Conservation (phyloP, 768 basidiomycete genomes). For the Mycena rebaudengoi region DNA sequence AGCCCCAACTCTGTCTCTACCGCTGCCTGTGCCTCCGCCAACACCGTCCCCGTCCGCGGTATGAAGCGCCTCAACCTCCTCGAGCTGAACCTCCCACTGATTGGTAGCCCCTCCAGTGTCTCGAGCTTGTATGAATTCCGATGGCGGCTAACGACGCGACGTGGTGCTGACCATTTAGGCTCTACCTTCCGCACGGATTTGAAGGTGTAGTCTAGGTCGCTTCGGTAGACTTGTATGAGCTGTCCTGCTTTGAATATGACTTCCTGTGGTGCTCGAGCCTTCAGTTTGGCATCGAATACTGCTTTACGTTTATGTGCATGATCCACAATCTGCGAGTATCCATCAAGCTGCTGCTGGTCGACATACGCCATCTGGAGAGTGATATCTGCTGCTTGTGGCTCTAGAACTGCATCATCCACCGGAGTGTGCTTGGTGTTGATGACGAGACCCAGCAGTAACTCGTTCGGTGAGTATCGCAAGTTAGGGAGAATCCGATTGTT, state of each 20-base stretch:
- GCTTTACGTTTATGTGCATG: conserved; percentile 27
- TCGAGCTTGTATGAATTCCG: conserved; percentile 29
- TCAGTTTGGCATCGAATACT: conserved; percentile 28
- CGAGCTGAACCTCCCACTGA: conserved; percentile 15
- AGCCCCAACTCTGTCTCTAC: background rate
- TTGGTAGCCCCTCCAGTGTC: conserved; percentile 19
- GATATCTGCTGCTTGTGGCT: background rate
- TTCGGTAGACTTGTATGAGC: conserved; percentile 29
- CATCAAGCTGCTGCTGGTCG: conserved; percentile 29
- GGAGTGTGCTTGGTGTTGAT: background rate
- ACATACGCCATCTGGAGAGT: conserved; percentile 30
- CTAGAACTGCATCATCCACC: background rate
- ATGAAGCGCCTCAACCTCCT: conserved; percentile 19
- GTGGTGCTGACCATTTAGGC: conserved; percentile 37
- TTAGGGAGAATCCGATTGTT: conserved; percentile 5
- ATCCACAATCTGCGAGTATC: conserved; percentile 12
- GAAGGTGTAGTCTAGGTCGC: too few species aligned
- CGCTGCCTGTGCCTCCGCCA: conserved; percentile 6
- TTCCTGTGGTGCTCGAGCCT: conserved; percentile 4
- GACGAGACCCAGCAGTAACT: background rate
- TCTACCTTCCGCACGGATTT: conserved; percentile 25
- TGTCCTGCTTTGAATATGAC: conserved; percentile 28
- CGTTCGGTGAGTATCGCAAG: conserved; percentile 1
- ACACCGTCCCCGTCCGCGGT: conserved; percentile 16
- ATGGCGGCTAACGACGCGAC: background rate